Percentiles rank a stretch among this genome's conserved stretches.
These are phyloP conservation scores for Collybia sp. DNA, from an alignment of 768 basidiomycete genomes.

Conservation along the genomic window DNA sequence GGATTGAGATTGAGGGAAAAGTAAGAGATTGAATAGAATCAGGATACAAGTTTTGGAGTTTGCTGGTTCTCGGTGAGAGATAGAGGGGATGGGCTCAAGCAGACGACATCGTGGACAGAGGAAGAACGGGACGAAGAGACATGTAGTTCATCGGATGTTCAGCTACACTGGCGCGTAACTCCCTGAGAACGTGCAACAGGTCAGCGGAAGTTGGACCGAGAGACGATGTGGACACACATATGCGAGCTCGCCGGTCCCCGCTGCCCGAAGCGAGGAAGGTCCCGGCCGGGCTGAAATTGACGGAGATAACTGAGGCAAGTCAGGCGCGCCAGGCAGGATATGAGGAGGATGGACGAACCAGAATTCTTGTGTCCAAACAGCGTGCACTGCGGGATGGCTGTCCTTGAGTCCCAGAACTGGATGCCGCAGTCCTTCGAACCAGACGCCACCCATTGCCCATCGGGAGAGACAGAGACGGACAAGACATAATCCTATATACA, in stretches of 20 bases:
- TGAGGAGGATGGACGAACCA: constrained; percentile 27
- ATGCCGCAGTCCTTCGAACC: constrained; percentile 94
- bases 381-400: constrained; percentile 83
- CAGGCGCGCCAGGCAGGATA: not conserved
- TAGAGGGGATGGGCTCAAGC: too few species aligned
- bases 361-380: constrained; percentile 70
- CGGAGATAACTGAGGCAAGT: constrained; percentile 37
- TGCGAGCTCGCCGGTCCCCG: constrained; percentile 50
- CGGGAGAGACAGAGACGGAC: constrained; percentile 73
- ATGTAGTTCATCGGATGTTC: too few species aligned
- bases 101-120: constrained; percentile 44
- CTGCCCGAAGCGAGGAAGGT: constrained; percentile 47
- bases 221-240: constrained; percentile 34
- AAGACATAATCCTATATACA: constrained; percentile 49
- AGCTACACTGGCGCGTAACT: too few species aligned
- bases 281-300: constrained; percentile 42
- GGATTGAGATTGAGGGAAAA: too few species aligned
- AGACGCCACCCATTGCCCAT: constrained; percentile 91
- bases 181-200: too few species aligned
- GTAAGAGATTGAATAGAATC: too few species aligned
- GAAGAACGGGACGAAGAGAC: not conserved
- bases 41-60: too few species aligned
- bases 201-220: too few species aligned
- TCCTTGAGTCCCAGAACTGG: constrained; percentile 86
- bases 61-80: too few species aligned